Conservation (phyloP, 1,284 basidiomycete species). For the Boletus sp. region DNA sequence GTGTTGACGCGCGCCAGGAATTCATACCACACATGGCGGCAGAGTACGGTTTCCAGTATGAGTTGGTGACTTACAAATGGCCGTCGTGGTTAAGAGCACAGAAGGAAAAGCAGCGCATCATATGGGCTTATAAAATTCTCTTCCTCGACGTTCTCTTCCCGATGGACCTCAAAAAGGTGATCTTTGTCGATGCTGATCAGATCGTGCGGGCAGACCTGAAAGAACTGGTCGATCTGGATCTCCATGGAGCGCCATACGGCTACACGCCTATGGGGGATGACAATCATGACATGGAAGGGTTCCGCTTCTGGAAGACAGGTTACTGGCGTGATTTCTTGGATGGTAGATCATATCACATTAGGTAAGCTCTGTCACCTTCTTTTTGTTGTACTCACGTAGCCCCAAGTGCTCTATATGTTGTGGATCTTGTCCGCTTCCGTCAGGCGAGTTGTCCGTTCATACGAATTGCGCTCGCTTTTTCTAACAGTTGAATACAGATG, state of each 20-base stretch:
- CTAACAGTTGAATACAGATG: conserved; percentile 42
- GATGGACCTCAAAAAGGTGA: conserved; percentile 96
- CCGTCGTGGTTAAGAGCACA: conserved; percentile 95
- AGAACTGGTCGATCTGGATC: conserved; percentile 86
- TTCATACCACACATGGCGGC: conserved; percentile 91
- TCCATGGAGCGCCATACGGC: conserved; percentile 88
- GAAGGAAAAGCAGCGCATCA: conserved; percentile 95
- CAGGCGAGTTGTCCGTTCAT: conserved; percentile 45
- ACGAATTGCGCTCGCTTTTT: background rate
- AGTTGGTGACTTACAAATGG: conserved; percentile 98
- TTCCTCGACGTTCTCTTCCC: conserved; percentile 99
- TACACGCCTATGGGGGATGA: conserved; percentile 98
- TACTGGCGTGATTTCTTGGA: conserved; percentile 88
- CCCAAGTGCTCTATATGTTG: conserved; percentile 86
- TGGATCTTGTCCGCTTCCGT: conserved; percentile 94
- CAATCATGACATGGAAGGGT: conserved; percentile 92
- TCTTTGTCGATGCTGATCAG: conserved; percentile 97
- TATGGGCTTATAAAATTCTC: conserved; percentile 99
- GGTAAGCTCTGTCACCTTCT: conserved; percentile 41
- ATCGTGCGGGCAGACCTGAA: conserved; percentile 95
- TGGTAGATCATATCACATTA: conserved; percentile 88
- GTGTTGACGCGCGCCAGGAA: conserved; percentile 50
- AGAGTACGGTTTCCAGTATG: conserved; percentile 92
- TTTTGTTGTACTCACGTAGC: conserved; percentile 9
- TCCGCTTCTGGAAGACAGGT: conserved; percentile 96